These are phyloP conservation scores for Arachis monticola DNA, from an alignment of 331 rosid genomes.

Conservation along the genomic window DNA sequence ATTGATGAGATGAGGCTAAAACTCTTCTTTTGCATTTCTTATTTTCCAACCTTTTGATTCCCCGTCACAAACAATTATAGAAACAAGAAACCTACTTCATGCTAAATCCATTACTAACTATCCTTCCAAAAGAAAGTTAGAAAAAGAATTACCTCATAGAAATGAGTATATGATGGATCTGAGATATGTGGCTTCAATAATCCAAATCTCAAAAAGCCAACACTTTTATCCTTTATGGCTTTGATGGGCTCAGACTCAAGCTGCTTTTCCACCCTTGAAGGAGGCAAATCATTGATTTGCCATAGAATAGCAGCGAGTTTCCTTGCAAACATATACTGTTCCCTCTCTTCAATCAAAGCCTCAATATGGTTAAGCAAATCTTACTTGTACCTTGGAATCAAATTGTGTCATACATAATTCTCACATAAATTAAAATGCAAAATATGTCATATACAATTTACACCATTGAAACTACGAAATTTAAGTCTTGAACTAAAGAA, in stretches of 20 bases:
- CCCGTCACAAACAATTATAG: slow-evolving; percentile 43
- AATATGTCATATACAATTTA: no score
- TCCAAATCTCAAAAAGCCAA: slow-evolving; percentile 46
- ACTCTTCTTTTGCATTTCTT: slow-evolving; percentile 59
- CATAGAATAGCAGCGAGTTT: slow-evolving; percentile 85
- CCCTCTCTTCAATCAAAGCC: slow-evolving; percentile 44
- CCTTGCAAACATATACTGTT: slow-evolving; percentile 64
- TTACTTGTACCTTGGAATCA: no score
- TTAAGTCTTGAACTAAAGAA: no score
- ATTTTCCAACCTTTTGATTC: slow-evolving; percentile 50
- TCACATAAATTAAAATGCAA: no score
- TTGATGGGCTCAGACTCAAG: slow-evolving; percentile 36
- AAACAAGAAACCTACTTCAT: not conserved
- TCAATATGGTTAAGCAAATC: no score
- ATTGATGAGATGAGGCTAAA: slow-evolving; percentile 51
- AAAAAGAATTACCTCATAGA: slow-evolving; percentile 52
- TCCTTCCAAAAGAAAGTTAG: not conserved
- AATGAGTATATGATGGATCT: slow-evolving; percentile 71
- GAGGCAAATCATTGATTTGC: slow-evolving; percentile 66
- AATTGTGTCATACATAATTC: no score
- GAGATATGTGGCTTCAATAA: slow-evolving; percentile 52
- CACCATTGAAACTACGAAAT: no score
- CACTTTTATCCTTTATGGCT: slow-evolving; percentile 40
- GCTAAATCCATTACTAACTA: slow-evolving; percentile 30
- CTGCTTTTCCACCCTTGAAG: slow-evolving; percentile 44